Percentiles rank a stretch among this genome's conserved stretches.
Conservation (phyloP, 2,329 filamentous ascomycete genomes). For the Anthostomella pinea region DNA sequence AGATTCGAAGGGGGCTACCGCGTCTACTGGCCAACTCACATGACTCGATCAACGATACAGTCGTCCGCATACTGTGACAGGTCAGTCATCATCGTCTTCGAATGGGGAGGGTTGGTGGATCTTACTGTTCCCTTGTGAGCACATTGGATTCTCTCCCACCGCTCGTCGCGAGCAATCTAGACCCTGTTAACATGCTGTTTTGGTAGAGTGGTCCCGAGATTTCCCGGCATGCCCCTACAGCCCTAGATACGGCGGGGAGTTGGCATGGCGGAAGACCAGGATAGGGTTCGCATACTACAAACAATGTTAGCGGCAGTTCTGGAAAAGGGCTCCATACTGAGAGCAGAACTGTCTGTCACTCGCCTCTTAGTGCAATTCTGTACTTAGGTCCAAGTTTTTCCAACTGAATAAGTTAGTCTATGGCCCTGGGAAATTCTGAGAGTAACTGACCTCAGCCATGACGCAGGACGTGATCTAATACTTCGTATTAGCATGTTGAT, state of each 20-base stretch:
- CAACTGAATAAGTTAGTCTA: conserved; percentile 45
- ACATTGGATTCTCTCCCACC: conserved; percentile 82
- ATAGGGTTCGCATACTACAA: too few relatives aligned
- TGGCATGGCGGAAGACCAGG: too few relatives aligned
- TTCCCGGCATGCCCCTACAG: too few relatives aligned
- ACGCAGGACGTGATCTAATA: conserved; percentile 81
- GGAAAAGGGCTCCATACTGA: too few relatives aligned
- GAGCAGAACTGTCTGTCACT: too few relatives aligned
- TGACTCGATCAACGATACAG: conserved; percentile 27
- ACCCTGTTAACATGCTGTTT: neutral
- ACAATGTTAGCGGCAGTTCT: neutral
- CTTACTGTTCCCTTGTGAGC: conserved; percentile 68
- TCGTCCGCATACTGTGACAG: conserved; percentile 12
- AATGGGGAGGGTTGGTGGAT: neutral
- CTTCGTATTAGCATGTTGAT: conserved; percentile 48
- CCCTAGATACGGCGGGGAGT: too few relatives aligned
- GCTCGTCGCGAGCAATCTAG: conserved; percentile 77
- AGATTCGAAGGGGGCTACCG: conserved; percentile 1
- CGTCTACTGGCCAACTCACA: conserved; percentile 16
- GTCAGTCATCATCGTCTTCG: neutral
- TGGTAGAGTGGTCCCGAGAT: neutral
- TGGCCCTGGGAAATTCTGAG: neutral
- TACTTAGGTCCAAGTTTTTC: conserved; percentile 91
- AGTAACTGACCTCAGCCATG: conserved; percentile 41
- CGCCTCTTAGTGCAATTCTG: conserved; percentile 63